Base-by-base conservation (phyloP, 2,329 filamentous ascomycete genomes). In the Beauveria medogensis region DNA sequence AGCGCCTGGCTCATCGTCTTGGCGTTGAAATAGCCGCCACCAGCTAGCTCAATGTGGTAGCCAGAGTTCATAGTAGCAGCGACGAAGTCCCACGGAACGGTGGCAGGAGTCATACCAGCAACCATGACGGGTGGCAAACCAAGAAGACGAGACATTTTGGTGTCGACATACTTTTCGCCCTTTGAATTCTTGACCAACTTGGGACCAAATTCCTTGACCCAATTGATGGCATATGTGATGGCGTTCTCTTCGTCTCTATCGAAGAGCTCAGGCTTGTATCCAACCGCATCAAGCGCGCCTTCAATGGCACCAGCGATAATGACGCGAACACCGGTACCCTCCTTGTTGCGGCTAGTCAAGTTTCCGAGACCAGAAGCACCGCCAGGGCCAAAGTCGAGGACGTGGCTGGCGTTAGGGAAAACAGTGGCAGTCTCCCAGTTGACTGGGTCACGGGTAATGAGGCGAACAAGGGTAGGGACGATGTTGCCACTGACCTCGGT, bases 201-300 rank as follows among this genome's bases (percentile, higher is more conserved):
- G n/a, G 95, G 94, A 10, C 93, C 92, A 71, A 94, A 92, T 73
- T 97, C 92, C 75, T 95, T 95, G 62, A 99, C 92, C 95, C 95
- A 99, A 75, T 99, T 91, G 34, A 92, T 88, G 54, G 94, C 93
- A 72, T 92, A 97, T 74, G 92, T 94, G 70, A 99, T 89, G 5
- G 94, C 92, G 69, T 97, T 86, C 71, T 97, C 91, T 69, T 92
- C 91, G 72, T 99, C 94, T 61, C 94, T 89, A 72, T 99, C 93
- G 69, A 99, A 99, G 56, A 99, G 82, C 77, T 99, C 94, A 2
- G 93, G 89, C 82, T 99, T 99, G 81, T 97, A 99, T 60, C 94
- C 94, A 64, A 99, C 89, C 74, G 97, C 94, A 37, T 83, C 81
- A 63, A 95, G 89, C 22, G 92, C 92, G 56, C 93, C 93, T 69